Evolutionary conservation across 768 basidiomycete species (phyloP).

Genomic region (Kockovaella imperatae): DNA sequence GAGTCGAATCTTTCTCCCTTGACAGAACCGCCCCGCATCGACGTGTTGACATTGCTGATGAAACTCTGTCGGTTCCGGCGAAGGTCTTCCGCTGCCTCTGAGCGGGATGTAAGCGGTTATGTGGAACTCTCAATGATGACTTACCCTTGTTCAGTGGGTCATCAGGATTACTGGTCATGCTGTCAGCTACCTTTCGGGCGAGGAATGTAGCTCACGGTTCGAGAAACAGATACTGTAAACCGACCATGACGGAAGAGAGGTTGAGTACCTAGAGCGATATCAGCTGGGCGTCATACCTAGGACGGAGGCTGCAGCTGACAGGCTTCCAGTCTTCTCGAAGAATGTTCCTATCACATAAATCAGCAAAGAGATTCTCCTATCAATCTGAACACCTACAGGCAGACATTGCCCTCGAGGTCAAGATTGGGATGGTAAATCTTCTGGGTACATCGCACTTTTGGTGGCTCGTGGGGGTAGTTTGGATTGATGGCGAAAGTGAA

Average conservation of each 20-base stretch:
- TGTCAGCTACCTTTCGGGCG: background rate
- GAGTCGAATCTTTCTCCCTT: constrained; percentile 72
- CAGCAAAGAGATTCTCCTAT: background rate
- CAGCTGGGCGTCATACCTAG: constrained; percentile 1
- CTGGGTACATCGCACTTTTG: constrained; percentile 95
- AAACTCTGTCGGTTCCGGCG: constrained; percentile 80
- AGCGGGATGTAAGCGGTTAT: constrained; percentile 5
- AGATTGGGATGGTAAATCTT: constrained; percentile 99
- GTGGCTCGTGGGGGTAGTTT: constrained; percentile 98
- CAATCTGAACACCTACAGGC: constrained; percentile 54
- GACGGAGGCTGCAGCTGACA: constrained; percentile 40
- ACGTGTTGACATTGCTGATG: constrained; percentile 69
- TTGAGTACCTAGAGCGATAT: constrained; percentile 56
- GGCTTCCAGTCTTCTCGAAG: constrained; percentile 99
- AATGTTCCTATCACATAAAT: constrained; percentile 55
- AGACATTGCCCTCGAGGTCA: constrained; percentile 95
- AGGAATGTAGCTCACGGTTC: constrained; percentile 55
- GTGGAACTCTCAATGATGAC: constrained; percentile 32
- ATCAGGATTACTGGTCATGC: constrained; percentile 63
- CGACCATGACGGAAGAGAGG: constrained; percentile 96
- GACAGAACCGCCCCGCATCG: constrained; percentile 74
- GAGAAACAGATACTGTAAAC: constrained; percentile 93
- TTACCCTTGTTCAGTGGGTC: constrained; percentile 96
- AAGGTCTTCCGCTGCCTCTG: constrained; percentile 94
- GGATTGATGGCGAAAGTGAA: constrained; percentile 95